Base-by-base conservation (phyloP, 2,329 filamentous ascomycete species). In the Aureobasidium subglaciale region DNA sequence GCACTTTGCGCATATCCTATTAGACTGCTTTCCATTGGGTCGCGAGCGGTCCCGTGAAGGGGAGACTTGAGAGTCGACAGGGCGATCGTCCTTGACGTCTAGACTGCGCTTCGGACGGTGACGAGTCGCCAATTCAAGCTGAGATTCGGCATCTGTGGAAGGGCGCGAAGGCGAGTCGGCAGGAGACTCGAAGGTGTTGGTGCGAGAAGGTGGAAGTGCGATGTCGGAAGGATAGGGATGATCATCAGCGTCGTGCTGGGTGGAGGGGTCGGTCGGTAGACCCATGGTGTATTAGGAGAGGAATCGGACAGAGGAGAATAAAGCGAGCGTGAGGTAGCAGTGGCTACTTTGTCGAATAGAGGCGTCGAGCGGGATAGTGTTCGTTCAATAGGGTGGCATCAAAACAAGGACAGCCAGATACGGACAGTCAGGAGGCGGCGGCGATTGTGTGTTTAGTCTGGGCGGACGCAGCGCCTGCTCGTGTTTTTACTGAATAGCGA, bases 1-100 rank as follows among this genome's bases (percentile, higher is more conserved):
- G 68, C 93, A 99, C 72, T 96, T 96, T 66, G 90, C 91, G 73
- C 88, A 78, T 40, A 71, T 69, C 59, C 75, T 70, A 7, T 41
- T 52, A 34, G 68, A 62, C 65, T 70, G 63, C 45, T 67, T 55
- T 24, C 48, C 50, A 40, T 57, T 58, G 16, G 56, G 38, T 32
- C 48, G 29, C 22, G 56, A 57, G 37, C 46, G 46, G 18, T 57
- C 56, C 25, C 56, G n/a, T 40, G 52, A 55, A 16, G 42, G 40
- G n/a, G 52, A 37, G 20, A 46, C 24, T 29, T 42, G 37, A 5
- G 37, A 15, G 20, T 54, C 38, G 16, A 18, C 30, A 35, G 29
- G 30, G 32, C 52, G 40, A 24, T 46, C 41, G 25, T 55, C 52
- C 15, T 32, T 30, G 41, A 29, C 41, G 18, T 55, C 52, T 29